Evolutionary conservation across 2,329 filamentous ascomycete species (phyloP).

Genomic region (Neonectria neomacrospora): DNA sequence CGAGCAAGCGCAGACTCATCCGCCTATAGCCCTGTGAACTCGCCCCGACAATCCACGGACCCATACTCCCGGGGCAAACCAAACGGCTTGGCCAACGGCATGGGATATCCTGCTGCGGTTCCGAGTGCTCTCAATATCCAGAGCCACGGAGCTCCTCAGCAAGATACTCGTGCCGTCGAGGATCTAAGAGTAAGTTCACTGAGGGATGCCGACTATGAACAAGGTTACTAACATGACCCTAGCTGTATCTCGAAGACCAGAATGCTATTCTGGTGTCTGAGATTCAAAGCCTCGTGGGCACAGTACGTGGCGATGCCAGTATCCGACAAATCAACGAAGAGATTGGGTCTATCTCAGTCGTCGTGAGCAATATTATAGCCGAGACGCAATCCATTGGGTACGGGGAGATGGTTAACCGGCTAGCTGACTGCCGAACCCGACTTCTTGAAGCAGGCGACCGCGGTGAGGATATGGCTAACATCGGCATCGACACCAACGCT

Average conservation of each 20-base stretch:
- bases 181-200: slow-evolving; percentile 58
- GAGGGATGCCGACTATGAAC: not conserved
- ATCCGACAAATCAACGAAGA: slow-evolving; percentile 75
- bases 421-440: slow-evolving; percentile 72
- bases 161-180: slow-evolving; percentile 55
- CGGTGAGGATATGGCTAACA: slow-evolving; percentile 67
- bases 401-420: slow-evolving; percentile 62
- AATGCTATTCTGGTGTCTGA: slow-evolving; percentile 81
- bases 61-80: slow-evolving; percentile 50
- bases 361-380: slow-evolving; percentile 76
- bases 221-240: slow-evolving; percentile 16
- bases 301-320: slow-evolving; percentile 72
- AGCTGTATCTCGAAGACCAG: slow-evolving; percentile 86
- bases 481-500: slow-evolving; percentile 60
- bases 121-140: slow-evolving; percentile 54
- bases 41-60: slow-evolving; percentile 69
- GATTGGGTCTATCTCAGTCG: slow-evolving; percentile 75
- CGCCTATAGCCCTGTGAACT: slow-evolving; percentile 78
- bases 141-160: slow-evolving; percentile 52
- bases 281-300: slow-evolving; percentile 82
- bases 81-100: slow-evolving; percentile 53
- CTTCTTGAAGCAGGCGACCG: slow-evolving; percentile 72
- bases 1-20: slow-evolving; percentile 76
- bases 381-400: slow-evolving; percentile 70
- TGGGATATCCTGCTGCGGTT: slow-evolving; percentile 49